Evolutionary conservation across 1,284 basidiomycete species (phyloP).

Genomic region (Rhodofomes roseus): DNA sequence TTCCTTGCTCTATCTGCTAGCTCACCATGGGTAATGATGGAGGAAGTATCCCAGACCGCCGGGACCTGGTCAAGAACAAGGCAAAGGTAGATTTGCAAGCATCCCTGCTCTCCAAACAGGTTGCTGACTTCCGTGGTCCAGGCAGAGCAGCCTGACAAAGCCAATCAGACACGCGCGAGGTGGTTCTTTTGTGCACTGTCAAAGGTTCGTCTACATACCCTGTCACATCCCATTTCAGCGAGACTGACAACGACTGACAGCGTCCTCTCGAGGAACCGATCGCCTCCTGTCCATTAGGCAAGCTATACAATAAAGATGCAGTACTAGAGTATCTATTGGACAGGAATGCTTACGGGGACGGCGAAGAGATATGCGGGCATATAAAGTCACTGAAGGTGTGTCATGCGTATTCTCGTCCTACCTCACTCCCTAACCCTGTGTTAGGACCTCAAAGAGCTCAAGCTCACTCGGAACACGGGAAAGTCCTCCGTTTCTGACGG

Average conservation of each 20-base stretch:
- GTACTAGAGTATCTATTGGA: conserved; percentile 86
- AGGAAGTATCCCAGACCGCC: conserved; percentile 80
- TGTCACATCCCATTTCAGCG: background rate
- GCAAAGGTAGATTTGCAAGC: conserved; percentile 49
- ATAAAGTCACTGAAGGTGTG: conserved; percentile 83
- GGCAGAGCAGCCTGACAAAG: conserved; percentile 83
- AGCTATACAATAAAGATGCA: conserved; percentile 92
- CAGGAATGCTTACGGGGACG: conserved; percentile 74
- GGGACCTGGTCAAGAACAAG: conserved; percentile 74
- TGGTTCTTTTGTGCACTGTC: conserved; percentile 93
- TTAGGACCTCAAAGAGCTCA: conserved; percentile 84
- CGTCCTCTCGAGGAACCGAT: conserved; percentile 81
- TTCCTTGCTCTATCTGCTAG: background rate
- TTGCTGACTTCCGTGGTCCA: conserved; percentile 22
- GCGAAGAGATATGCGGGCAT: conserved; percentile 83
- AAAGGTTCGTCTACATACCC: conserved; percentile 54
- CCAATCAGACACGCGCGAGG: conserved; percentile 78
- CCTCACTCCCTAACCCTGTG: background rate
- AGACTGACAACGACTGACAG: conserved; percentile 34
- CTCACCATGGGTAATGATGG: conserved; percentile 77
- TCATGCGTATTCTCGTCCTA: conserved; percentile 3
- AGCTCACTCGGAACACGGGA: conserved; percentile 69
- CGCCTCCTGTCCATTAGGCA: conserved; percentile 86
- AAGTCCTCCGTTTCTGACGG: conserved; percentile 36
- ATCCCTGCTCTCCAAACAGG: background rate